Percentiles rank a stretch among this genome's conserved stretches.
These are phyloP conservation scores for Paecilomyces sp. DNA, from an alignment of 2,329 filamentous ascomycete species.

Conservation along the genomic window DNA sequence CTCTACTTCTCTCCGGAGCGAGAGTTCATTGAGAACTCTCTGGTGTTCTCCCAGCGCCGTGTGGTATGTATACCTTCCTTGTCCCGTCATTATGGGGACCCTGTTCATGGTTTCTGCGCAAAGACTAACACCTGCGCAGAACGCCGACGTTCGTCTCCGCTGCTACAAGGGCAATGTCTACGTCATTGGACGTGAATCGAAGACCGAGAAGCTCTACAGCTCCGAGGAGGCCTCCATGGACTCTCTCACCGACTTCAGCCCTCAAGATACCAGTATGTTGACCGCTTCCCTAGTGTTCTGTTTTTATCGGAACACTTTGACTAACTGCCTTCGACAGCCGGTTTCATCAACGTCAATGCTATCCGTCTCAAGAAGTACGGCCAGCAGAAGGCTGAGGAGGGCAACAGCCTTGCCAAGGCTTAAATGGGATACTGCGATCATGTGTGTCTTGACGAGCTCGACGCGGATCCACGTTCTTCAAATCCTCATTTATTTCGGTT, in stretches of 20 bases:
- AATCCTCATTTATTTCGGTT: too few relatives aligned
- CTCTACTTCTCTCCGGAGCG: constrained; percentile 63
- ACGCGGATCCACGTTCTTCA: too few relatives aligned
- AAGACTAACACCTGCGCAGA: constrained; percentile 14
- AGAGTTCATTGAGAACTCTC: constrained; percentile 62
- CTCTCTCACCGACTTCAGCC: constrained; percentile 60
- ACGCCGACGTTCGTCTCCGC: constrained; percentile 55
- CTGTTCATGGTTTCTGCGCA: not conserved
- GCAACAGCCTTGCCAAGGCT: too few relatives aligned
- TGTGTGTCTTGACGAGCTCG: too few relatives aligned
- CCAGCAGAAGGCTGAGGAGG: constrained; percentile 25
- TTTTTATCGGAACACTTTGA: too few relatives aligned
- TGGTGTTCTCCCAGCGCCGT: constrained; percentile 50
- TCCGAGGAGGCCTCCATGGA: constrained; percentile 63
- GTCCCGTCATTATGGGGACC: constrained; percentile 34
- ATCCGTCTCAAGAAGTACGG: constrained; percentile 40
- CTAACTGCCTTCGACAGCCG: constrained; percentile 22
- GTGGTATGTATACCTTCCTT: constrained; percentile 7
- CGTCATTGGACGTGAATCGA: constrained; percentile 46
- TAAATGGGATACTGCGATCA: too few relatives aligned
- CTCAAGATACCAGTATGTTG: constrained; percentile 49
- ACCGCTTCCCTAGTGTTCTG: too few relatives aligned
- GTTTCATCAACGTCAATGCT: constrained; percentile 45
- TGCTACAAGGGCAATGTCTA: constrained; percentile 60
- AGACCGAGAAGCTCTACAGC: constrained; percentile 65